Evolutionary conservation across 495 filamentous ascomycete genomes (phyloP).

Genomic region (Penicillium ucsense): DNA sequence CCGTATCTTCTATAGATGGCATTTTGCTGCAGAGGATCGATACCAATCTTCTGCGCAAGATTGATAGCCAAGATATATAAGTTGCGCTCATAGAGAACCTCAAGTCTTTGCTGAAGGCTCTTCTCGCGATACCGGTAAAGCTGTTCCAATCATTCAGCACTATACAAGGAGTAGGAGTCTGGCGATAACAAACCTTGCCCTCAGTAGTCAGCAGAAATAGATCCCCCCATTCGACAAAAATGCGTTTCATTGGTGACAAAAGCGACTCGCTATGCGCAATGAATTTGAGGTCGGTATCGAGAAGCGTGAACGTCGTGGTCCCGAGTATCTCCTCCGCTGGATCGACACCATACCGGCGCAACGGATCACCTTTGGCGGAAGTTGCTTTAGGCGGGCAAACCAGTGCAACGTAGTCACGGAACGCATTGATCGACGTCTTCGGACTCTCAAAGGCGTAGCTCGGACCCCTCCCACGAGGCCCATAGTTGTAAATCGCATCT

Average conservation of each 20-base stretch:
- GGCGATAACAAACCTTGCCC: slow-evolving; percentile 58
- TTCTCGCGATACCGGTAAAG: slow-evolving; percentile 90
- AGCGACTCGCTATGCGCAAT: slow-evolving; percentile 83
- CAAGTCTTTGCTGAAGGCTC: slow-evolving; percentile 77
- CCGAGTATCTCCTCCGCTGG: slow-evolving; percentile 67
- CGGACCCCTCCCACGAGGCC: slow-evolving; percentile 70
- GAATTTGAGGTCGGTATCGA: slow-evolving; percentile 85
- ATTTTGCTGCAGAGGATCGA: slow-evolving; percentile 71
- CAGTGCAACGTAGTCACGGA: slow-evolving; percentile 77
- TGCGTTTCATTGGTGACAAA: slow-evolving; percentile 61
- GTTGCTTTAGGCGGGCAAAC: slow-evolving; percentile 74
- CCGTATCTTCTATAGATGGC: slow-evolving; percentile 90
- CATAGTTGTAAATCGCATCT: slow-evolving; percentile 92
- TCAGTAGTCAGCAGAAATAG: slow-evolving; percentile 80
- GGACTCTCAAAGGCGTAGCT: slow-evolving; percentile 84
- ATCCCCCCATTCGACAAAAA: slow-evolving; percentile 87
- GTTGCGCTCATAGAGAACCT: slow-evolving; percentile 89
- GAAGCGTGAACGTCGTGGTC: slow-evolving; percentile 72
- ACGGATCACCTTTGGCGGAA: slow-evolving; percentile 37
- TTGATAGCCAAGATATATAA: slow-evolving; percentile 87
- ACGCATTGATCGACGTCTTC: slow-evolving; percentile 73
- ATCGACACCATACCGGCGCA: slow-evolving; percentile 57
- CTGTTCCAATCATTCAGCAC: slow-evolving; percentile 26
- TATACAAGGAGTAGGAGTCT: not conserved
- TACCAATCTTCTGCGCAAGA: slow-evolving; percentile 78